Base-by-base conservation (phyloP, 768 basidiomycete genomes). In the Crassisporium funariophilum region DNA sequence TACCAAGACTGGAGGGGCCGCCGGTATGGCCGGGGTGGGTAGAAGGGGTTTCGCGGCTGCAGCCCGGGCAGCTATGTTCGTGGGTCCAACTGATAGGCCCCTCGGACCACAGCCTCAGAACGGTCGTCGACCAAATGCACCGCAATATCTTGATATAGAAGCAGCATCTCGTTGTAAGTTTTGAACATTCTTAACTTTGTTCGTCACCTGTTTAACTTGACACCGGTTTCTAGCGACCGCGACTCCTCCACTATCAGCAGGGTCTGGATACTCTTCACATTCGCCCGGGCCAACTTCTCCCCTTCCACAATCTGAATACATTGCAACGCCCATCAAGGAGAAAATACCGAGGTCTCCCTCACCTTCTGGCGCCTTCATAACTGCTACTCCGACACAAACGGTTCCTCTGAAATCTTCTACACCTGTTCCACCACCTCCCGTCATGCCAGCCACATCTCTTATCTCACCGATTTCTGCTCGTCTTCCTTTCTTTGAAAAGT, bases 11-110 rank as follows among this genome's bases (percentile, higher is more conserved):
- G 88, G 88, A 3, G 88, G 88, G 5, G 82, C 75, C 43, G 88
- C 88, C 7, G 88, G 88, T 1, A 94, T 95, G 92, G 92, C 92
- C 0, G 92, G 92, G 7, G 91, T 95, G 5, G 92, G 92, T 6
- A 72, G 92, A 49, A 72, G 91, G 54, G 92, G 89, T 0, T 93
- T 93, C 49, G 84, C 83, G 0, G 88, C 91, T 13, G 88, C 81
- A 8, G 82, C 85, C 42, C 81, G 82, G 35, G 71, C 71, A 0
- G 72, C 71, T 9, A 73, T 72, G 71, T 69, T 72, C 41, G 63
- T 62, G 1, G 40, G 45, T n/a, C 50, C 51, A 8, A 15, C 35
- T 7, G 55, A 53, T n/a, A 46, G 46, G 13, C 38, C 58, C 7
- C 34, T 40, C 33, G 59, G 54, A 5, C 52, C 53, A 17, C 58